Percentiles rank a stretch among this genome's conserved stretches.
Evolutionary conservation across 1,284 basidiomycete genomes (phyloP).

Genomic region (Microstroma glucosiphilum): DNA sequence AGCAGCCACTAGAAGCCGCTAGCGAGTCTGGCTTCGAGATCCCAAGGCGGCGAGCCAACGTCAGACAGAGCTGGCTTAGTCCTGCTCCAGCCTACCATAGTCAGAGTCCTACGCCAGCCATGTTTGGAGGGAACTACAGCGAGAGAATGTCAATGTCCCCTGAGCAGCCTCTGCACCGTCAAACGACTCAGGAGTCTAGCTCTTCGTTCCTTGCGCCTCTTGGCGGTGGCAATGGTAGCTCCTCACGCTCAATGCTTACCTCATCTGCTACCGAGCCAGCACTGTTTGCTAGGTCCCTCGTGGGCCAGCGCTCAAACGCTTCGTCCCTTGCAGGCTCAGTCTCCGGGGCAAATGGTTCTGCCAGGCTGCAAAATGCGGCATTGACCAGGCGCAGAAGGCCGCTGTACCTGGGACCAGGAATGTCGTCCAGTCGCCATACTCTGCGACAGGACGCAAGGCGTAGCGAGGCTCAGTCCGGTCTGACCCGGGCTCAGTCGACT

Average conservation of each 20-base stretch:
- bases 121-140: too few species aligned
- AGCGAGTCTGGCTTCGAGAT: background rate
- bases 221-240: too few species aligned
- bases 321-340: too few species aligned
- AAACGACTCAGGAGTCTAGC: too few species aligned
- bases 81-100: background rate
- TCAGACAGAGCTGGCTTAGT: conserved; percentile 1
- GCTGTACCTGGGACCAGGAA: conserved; percentile 13
- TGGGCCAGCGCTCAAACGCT: background rate
- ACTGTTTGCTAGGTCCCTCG: background rate
- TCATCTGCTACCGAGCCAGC: background rate
- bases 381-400: conserved; percentile 5
- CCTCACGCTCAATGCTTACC: background rate
- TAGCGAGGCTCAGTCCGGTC: too few species aligned
- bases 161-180: too few species aligned
- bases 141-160: too few species aligned
- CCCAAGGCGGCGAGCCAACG: background rate
- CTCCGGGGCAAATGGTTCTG: too few species aligned
- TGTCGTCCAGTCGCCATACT: background rate
- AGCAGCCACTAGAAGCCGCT: background rate
- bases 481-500: too few species aligned
- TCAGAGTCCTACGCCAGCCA: too few species aligned
- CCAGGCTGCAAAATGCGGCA: background rate
- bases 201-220: too few species aligned
- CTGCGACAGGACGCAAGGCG: too few species aligned